Evolutionary conservation across 345 rosid species (phyloP).

Genomic region (Populus euphratica): DNA sequence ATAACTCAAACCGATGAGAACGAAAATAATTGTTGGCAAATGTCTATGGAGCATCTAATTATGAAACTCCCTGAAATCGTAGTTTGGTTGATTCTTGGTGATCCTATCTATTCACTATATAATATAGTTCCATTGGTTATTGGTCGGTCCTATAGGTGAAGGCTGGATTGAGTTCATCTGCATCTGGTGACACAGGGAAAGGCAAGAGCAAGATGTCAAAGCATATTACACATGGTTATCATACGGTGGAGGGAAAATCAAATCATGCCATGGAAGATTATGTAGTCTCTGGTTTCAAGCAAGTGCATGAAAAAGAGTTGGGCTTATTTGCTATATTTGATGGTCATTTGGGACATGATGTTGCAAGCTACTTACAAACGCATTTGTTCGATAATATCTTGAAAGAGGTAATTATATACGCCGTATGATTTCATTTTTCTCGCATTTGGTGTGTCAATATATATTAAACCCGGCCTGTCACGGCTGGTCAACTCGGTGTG

Average conservation of each 20-base stretch:
- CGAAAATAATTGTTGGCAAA: too few relatives aligned
- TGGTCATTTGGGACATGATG: constrained; percentile 85
- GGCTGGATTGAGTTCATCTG: constrained; percentile 49
- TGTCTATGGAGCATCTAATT: too few relatives aligned
- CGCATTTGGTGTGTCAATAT: background rate
- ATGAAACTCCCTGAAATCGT: too few relatives aligned
- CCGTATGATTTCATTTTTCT: background rate
- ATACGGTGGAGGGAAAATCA: constrained; percentile 72
- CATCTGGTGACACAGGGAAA: constrained; percentile 56
- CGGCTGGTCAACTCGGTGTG: too few relatives aligned
- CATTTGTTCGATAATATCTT: constrained; percentile 70
- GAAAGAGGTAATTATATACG: constrained; percentile 47
- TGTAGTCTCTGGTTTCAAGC: constrained; percentile 56
- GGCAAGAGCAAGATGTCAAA: constrained; percentile 67
- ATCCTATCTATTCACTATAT: too few relatives aligned
- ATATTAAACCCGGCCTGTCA: too few relatives aligned
- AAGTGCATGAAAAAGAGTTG: constrained; percentile 45
- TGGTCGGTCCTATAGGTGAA: constrained; percentile 34
- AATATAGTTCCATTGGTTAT: background rate
- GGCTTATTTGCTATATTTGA: constrained; percentile 87
- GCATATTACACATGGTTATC: constrained; percentile 65
- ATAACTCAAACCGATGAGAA: too few relatives aligned
- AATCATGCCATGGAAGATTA: constrained; percentile 84
- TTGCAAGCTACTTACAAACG: constrained; percentile 64
- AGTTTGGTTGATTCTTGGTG: too few relatives aligned